Evolutionary conservation across 257 asterid species (phyloP), one percentile per base, ranked within the genome.

Genomic region (Salvia splendens): DNA sequence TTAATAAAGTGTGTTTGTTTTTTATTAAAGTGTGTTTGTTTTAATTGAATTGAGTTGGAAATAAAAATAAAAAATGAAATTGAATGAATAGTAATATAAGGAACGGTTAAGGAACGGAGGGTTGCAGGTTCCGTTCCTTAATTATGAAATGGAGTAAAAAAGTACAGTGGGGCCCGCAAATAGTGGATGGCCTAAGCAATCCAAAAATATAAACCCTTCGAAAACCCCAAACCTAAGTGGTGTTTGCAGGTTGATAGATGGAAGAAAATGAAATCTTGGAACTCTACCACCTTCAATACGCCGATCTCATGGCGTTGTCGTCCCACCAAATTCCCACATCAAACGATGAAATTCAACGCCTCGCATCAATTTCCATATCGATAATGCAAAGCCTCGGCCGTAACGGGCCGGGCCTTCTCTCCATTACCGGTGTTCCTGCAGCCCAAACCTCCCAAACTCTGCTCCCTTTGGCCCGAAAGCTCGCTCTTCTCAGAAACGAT

Each of bases 391-490:
- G 67, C 77, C 86, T 92, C 68, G 97, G 97, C 50, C 90, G 87
- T 11, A 68, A 58, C 8, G 98, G 98, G 54, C 91, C 96, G 53
- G 98, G 98, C 75, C 88, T 92, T 32, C 61, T 92, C n/a, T 81
- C 95, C 48, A 47, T 89, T 74, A 65, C 35, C 49, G 93, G 93
- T 10, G 85, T 89, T 50, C 89, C 91, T 46, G 49, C 48, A 70
- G 80, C 95, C 69, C 76, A 80, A 52, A 40, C 12, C 58, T 83
- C 87, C 48, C 77, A 65, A 61, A 73, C 55, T 51, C 90, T 92
- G 54, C 89, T 89, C 58, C 96, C 93, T 43, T 63, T 87, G 49
- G 91, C 96, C 59, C 89, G 93, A 24, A 87, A 86, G 62, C 96
- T 92, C 45, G 84, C 96, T 28, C 87, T 89, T 61, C 80, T 92